These are phyloP conservation scores for Homolaphlyctis polyrhiza DNA, from an alignment of 371 early-diverging fungal species.

Conservation along the genomic window DNA sequence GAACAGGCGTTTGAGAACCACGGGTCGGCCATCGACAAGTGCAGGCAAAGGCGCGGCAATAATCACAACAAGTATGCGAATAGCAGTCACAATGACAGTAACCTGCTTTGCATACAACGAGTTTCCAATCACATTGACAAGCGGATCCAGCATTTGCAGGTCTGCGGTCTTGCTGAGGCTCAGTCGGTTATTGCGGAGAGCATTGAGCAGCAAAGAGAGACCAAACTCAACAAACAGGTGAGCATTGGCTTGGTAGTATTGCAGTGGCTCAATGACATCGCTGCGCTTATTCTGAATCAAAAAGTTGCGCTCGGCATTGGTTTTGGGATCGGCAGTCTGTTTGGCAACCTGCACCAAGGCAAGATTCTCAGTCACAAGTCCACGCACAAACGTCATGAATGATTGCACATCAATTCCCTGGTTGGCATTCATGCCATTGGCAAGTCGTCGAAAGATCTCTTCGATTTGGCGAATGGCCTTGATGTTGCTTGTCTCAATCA, in stretches of 20 bases:
- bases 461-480: constrained; percentile 72
- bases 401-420: constrained; percentile 58
- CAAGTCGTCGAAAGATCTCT: constrained; percentile 67
- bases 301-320: constrained; percentile 42
- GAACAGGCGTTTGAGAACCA: constrained; percentile 71
- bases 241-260: constrained; percentile 71
- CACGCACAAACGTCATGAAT: constrained; percentile 73
- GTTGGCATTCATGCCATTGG: constrained; percentile 75
- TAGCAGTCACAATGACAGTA: constrained; percentile 59
- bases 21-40: constrained; percentile 58
- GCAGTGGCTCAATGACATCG: constrained; percentile 40
- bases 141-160: constrained; percentile 64
- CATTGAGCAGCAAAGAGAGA: constrained; percentile 61
- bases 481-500: constrained; percentile 74
- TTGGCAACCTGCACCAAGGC: constrained; percentile 51
- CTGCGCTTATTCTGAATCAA: constrained; percentile 66
- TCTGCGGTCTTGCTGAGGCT: constrained; percentile 47
- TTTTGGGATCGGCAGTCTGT: constrained; percentile 30
- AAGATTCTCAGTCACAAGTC: constrained; percentile 76
- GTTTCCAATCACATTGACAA: constrained; percentile 76
- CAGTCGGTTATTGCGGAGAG: constrained; percentile 64
- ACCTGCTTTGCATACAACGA: constrained; percentile 75
- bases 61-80: constrained; percentile 64
- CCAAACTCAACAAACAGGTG: constrained; percentile 92
- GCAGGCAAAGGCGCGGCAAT: constrained; percentile 66